Base-by-base conservation (phyloP, 2,329 filamentous ascomycete genomes). In the Plectosphaerella plurivora region DNA sequence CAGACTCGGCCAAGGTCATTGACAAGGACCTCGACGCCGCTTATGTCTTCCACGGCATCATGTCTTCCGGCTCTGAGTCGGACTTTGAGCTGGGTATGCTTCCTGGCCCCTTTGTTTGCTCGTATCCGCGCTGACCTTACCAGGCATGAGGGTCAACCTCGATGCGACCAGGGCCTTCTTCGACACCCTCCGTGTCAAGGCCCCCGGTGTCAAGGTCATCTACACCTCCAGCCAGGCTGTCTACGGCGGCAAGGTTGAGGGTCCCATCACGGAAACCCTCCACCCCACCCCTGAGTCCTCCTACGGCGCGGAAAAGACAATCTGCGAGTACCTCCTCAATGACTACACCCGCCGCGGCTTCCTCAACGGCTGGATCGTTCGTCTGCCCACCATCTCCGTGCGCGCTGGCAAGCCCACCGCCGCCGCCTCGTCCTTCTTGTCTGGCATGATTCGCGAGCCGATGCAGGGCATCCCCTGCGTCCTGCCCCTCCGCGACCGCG, bases 371-470 rank as follows among this genome's bases (percentile, higher is more conserved):
- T 72, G 81, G 16, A 73, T 73, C 5, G 71, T 83, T 10, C 75
- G 82, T 0, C 73, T 86, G 15, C 82, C 82, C 0, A 85, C 82
- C 0, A 76, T 86, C 15, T 79, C 80, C 0, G 80, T 86, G 2
- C 72, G 83, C 5, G 79, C 82, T 0, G 83, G 83, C 2, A 74
- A 73, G 28, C 83, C 83, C 0, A 82, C 82, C 3, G 79, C 79
- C 0, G 82, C 83, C 0, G 82, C 83, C 2, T 81, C 76, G 4
- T 81, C 77, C 0, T 86, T 86, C 58, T 73, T 82, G 1, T 81
- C 73, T 3, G 83, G 82, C 1, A 85, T 87, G 59, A 80, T 86
- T 44, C 72, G 83, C 3, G 83, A 86, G 63, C 79, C 81, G 0
- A 64, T 84, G 16, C 71, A 77, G 42, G 76, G 76, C 14, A 63